Conservation (phyloP, 2,329 filamentous ascomycete species). For the Hypoxylon sp. region DNA sequence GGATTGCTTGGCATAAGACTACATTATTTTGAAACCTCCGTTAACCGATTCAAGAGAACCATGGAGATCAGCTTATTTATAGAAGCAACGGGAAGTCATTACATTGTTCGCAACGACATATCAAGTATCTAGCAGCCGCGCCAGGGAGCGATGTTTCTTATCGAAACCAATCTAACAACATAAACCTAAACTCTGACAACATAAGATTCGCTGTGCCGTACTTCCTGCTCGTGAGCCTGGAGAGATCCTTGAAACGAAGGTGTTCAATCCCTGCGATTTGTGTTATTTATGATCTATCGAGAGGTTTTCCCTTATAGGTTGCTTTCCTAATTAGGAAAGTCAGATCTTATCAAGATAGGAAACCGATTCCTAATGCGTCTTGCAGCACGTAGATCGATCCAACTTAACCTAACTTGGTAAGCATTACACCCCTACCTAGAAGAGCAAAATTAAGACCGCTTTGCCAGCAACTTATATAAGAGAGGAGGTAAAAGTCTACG, state of each 20-base stretch:
- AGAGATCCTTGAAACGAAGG: background rate
- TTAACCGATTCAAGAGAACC: background rate
- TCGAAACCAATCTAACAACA: background rate
- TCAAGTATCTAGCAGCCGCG: background rate
- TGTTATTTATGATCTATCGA: background rate
- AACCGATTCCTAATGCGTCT: background rate
- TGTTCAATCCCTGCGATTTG: background rate
- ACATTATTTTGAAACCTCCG: background rate
- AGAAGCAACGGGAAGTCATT: background rate
- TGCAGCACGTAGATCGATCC: background rate
- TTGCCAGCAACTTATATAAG: background rate
- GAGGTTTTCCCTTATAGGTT: background rate
- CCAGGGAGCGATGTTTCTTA: background rate
- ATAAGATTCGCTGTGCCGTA: background rate
- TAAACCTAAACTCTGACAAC: background rate
- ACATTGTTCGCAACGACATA: background rate
- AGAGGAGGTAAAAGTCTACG: background rate
- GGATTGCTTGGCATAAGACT: background rate
- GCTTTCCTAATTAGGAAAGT: conserved; percentile 2
- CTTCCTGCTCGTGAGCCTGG: background rate
- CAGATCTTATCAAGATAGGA: conserved; percentile 1
- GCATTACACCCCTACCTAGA: background rate
- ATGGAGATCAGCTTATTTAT: background rate
- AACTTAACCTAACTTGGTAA: background rate
- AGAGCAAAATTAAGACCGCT: background rate